These are phyloP conservation scores for Oryza coarctata DNA, from an alignment of 176 grass and related monocot genomes.

Conservation along the genomic window DNA sequence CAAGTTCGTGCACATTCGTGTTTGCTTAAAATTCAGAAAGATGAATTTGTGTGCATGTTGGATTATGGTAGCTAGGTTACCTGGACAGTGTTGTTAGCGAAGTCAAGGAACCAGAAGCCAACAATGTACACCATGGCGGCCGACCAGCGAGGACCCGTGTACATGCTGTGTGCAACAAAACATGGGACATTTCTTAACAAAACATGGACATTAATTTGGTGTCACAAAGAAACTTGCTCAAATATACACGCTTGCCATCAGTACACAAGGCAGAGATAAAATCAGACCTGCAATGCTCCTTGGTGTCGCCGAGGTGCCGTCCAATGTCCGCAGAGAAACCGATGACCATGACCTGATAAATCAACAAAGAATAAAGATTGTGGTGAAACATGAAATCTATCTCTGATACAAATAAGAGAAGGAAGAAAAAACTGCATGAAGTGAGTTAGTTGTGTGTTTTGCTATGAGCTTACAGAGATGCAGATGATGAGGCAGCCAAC, in stretches of 20 bases:
- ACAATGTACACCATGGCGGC: slow-evolving; percentile 67
- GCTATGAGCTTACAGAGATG: slow-evolving; percentile 10
- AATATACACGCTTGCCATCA: neutral
- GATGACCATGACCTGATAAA: slow-evolving; percentile 43
- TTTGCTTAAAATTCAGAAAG: neutral
- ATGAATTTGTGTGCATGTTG: neutral
- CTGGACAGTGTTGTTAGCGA: slow-evolving; percentile 87
- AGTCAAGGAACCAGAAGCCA: slow-evolving; percentile 94
- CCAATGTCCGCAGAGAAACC: slow-evolving; percentile 92
- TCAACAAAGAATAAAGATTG: neutral
- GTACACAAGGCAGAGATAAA: neutral
- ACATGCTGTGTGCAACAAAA: slow-evolving; percentile 47
- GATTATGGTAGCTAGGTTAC: neutral
- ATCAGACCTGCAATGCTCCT: slow-evolving; percentile 65
- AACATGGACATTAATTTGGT: neutral
- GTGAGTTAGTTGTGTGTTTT: too few species aligned
- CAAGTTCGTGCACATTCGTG: neutral
- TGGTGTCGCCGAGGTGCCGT: slow-evolving; percentile 63
- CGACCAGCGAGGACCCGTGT: slow-evolving; percentile 52
- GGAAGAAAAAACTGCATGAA: neutral
- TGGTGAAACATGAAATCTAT: neutral
- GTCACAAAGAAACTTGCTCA: neutral
- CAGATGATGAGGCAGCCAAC: slow-evolving; percentile 64
- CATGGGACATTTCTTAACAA: too few species aligned
- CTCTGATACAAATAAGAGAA: neutral